phyloP scores from a whole-genome alignment of 202 grass and related monocot genomes.

The Zoysia matrella region DNA sequence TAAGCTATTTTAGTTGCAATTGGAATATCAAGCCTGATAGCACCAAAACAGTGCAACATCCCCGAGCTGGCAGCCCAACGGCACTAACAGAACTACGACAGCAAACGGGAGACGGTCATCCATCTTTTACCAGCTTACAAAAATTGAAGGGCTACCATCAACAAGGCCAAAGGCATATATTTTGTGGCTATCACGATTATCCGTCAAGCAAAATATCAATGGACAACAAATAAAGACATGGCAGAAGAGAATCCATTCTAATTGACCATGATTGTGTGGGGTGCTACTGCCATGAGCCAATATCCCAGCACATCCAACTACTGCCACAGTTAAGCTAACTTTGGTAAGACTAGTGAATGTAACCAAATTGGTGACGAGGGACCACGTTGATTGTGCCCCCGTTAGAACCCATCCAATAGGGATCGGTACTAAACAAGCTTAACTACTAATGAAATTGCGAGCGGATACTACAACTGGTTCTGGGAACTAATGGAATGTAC shows the following conservation, averaged over 20 bases:
- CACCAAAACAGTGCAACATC: slow-evolving; percentile 29
- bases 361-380: slow-evolving; percentile 18
- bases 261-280: slow-evolving; percentile 24
- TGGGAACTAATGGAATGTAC: slow-evolving; percentile 44
- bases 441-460: slow-evolving; percentile 24
- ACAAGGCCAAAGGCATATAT: neutral
- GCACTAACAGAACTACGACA: slow-evolving; percentile 44
- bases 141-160: neutral
- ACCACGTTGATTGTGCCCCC: slow-evolving; percentile 22
- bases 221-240: too few species aligned
- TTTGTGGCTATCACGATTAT: too few species aligned
- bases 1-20: neutral
- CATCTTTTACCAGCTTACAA: neutral
- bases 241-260: slow-evolving; percentile 6
- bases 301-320: slow-evolving; percentile 27
- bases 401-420: neutral
- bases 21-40: slow-evolving; percentile 15
- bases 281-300: neutral
- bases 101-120: slow-evolving; percentile 5
- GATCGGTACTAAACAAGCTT: slow-evolving; percentile 19
- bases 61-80: slow-evolving; percentile 34
- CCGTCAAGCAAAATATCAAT: too few species aligned
- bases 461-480: slow-evolving; percentile 26
- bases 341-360: slow-evolving; percentile 13
- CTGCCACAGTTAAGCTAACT: neutral